Conservation (phyloP, 192 early-diverging fungal species). For the Gaertneriomyces sp. region DNA sequence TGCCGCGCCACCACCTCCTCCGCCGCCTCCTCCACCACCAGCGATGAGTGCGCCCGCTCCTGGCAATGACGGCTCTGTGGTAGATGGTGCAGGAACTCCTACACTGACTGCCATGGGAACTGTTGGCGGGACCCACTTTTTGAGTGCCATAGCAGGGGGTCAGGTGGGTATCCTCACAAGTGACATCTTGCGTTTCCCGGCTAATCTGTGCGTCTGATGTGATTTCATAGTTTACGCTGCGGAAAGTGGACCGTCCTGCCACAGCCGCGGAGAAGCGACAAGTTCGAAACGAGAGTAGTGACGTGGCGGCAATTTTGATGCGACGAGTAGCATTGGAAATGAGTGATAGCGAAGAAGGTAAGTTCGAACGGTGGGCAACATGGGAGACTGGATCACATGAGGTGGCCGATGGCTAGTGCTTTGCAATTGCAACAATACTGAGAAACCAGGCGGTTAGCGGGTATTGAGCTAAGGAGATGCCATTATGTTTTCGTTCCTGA, state of each 20-base stretch:
- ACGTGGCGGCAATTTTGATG: conserved; percentile 49
- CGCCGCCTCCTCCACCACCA: conserved; percentile 36
- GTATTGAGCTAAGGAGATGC: no score
- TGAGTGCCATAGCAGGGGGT: conserved; percentile 33
- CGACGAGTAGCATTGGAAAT: conserved; percentile 49
- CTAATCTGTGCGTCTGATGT: background rate
- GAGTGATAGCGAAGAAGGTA: conserved; percentile 50
- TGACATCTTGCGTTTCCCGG: background rate
- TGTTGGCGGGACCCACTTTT: conserved; percentile 2
- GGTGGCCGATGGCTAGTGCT: background rate
- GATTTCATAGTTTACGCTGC: conserved; percentile 33
- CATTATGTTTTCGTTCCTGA: no score
- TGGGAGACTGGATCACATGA: background rate
- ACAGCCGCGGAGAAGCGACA: conserved; percentile 13
- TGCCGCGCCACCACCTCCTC: conserved; percentile 30
- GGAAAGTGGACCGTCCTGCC: conserved; percentile 28
- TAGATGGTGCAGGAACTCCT: background rate
- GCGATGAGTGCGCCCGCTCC: conserved; percentile 1
- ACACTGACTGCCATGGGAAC: background rate
- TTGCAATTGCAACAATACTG: background rate
- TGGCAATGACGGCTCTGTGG: background rate
- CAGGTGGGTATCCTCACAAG: conserved; percentile 28
- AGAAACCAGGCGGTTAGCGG: no score
- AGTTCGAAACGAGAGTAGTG: conserved; percentile 21
- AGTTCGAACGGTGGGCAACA: background rate